A percentile compares a stretch with the other conserved stretches of the same genome.
phyloP scores from a whole-genome alignment of 495 filamentous ascomycete genomes.

The Bryoglossum gracile region DNA sequence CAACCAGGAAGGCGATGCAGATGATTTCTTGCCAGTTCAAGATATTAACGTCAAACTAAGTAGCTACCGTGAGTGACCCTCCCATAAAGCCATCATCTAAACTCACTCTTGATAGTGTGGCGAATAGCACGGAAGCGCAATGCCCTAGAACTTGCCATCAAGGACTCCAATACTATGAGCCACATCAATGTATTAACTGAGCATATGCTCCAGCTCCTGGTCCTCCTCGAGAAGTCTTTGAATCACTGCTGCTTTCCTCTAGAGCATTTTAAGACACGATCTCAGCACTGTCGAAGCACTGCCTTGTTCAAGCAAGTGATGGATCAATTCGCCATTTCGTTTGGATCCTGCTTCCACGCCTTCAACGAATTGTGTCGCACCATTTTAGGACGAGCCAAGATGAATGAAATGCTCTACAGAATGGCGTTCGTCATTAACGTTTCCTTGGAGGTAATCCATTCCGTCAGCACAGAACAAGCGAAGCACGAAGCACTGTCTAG shows the following conservation, averaged over 20 bases:
- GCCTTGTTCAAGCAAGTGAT: constrained; percentile 14
- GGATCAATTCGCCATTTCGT: constrained; percentile 13
- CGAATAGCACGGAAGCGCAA: constrained; percentile 1
- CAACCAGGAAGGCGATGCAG: not conserved
- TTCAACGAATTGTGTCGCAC: constrained; percentile 30
- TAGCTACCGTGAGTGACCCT: constrained; percentile 12
- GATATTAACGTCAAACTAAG: constrained; percentile 4
- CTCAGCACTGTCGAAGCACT: constrained; percentile 2
- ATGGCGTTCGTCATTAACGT: constrained; percentile 37
- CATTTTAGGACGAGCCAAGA: constrained; percentile 13
- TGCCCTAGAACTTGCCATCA: constrained; percentile 21
- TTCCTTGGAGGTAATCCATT: constrained; percentile 28
- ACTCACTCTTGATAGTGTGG: constrained; percentile 7
- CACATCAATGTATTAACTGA: constrained; percentile 9
- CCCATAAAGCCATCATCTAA: not conserved
- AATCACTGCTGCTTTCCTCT: constrained; percentile 13
- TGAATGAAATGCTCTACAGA: constrained; percentile 32
- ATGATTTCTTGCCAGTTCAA: not conserved
- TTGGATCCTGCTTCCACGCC: constrained; percentile 18
- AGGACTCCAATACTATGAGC: constrained; percentile 3
- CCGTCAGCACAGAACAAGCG: constrained; percentile 25
- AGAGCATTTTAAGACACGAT: not conserved
- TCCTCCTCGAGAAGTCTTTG: constrained; percentile 7
- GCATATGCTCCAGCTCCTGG: constrained; percentile 3
- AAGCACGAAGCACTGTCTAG: constrained; percentile 3